Base-by-base conservation (phyloP, 148 eudicot species). In the Rhododendron williamsianum region DNA sequence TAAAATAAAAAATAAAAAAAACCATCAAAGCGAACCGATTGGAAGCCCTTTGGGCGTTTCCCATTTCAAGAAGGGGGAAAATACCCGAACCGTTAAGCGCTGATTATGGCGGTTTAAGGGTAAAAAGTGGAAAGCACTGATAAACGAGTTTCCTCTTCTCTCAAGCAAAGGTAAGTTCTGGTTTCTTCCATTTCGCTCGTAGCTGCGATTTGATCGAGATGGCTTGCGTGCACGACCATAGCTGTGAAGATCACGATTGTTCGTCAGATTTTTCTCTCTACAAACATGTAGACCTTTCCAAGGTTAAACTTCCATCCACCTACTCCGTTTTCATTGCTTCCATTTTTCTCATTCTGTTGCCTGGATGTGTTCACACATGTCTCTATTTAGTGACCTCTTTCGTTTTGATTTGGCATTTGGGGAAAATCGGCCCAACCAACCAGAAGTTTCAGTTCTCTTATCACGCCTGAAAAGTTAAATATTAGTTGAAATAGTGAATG, bases 221-320 rank as follows among this genome's bases (percentile, higher is more conserved):
- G 98, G 98, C 99, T 67, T 96, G 99, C 73, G 27, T 91, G 69
- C 99, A 96, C 84, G 99, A 96, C 83, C 99, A 96, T 86, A 93
- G 94, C 85, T 96, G 98, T 90, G 98, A 94, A 84, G 98, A 96
- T 78, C 97, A 96, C 89, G 95, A 96, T 77, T 96, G 99, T 67
- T 94, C 99, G 5, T 89, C 99, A 23, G 92, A 94, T 91, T 96
- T 94, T 92, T 95, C 99, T 89, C 96, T 96, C 78, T 96, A 95
- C 92, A 93, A 96, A 63, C 96, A 95, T 85, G 86, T 96, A 83
- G 99, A 96, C 84, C 91, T 96, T 83, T 87, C 98, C 77, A 96
- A 94, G 98, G 99, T 95, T 43, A 5, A 19, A 27, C 71, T 36
- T 56, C 76, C 69, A 12, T 84, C 9, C 54, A 60, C 51, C 48